Evolutionary conservation across 352 stramenopile species (phyloP).

Genomic region (Pythium aphanidermatum): DNA sequence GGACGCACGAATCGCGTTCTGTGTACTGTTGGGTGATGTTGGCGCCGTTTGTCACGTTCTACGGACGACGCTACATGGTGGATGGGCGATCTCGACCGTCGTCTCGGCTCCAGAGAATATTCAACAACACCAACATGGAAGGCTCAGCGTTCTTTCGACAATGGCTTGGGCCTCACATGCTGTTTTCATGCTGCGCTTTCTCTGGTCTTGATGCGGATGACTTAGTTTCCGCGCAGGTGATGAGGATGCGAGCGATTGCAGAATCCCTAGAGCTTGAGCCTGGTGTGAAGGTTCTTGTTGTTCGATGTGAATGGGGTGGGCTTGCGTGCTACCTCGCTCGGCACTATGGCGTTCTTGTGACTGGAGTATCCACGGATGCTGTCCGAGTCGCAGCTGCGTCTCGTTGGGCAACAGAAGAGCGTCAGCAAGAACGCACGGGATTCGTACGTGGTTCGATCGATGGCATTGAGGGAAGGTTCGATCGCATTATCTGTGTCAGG

Average conservation of each 20-base stretch:
- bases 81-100: too few species aligned
- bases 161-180: conserved; percentile 73
- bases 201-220: conserved; percentile 44
- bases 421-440: too few species aligned
- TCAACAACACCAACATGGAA: too few species aligned
- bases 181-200: conserved; percentile 77
- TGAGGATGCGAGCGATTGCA: conserved; percentile 77
- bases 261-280: conserved; percentile 63
- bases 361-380: conserved; percentile 55
- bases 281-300: conserved; percentile 71
- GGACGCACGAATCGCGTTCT: too few species aligned
- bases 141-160: conserved; percentile 78
- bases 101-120: too few species aligned
- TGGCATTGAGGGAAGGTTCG: conserved; percentile 71
- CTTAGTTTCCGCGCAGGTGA: conserved; percentile 59
- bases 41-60: too few species aligned
- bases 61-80: too few species aligned
- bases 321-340: conserved; percentile 74
- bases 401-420: too few species aligned
- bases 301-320: conserved; percentile 79
- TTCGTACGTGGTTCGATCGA: conserved; percentile 82
- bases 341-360: conserved; percentile 69
- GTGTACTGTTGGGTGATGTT: too few species aligned
- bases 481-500: conserved; percentile 74
- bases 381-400: conserved; percentile 37